Base-by-base conservation (phyloP, 257 asterid species). In the Solanum rostratum region DNA sequence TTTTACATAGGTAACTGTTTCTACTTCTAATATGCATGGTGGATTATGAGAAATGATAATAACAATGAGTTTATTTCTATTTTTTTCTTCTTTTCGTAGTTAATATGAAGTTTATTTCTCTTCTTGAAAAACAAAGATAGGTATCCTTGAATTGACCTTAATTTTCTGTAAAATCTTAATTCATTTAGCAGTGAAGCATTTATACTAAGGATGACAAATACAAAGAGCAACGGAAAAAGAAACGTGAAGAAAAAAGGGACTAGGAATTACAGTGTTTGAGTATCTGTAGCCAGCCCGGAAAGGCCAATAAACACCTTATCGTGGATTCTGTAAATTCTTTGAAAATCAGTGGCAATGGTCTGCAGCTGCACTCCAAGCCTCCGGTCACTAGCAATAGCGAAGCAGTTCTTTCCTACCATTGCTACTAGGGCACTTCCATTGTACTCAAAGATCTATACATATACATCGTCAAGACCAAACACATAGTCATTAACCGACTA, bases 361-460 rank as follows among this genome's bases (percentile, higher is more conserved):
- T 95, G 97, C 82, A 95, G 91, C 92, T 93, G 97, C 45, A 94
- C 97, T 7, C 99, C 99, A 27, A 95, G 90, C 39, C 98, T 80
- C 83, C 97, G 92, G 84, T 95, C 97, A 49, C 98, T 95, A 45
- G 99, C 98, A 84, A 94, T 96, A 14, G 99, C 97, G 43, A 95
- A 95, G 88, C 99, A 95, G 79, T 95, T 94, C 88, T 94, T 94
- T 82, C 98, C 98, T 83, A 95, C 98, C 99, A 94, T 94, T 11
- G 98, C 99, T 87, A 94, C 98, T 62, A 94, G 69, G 71, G 97
- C 98, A 87, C 99, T 95, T 82, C 99, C 99, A 90, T 96, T 96
- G 86, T 96, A 96, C 92, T 95, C 98, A 76, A 96, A 94, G 90
- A 96, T 96, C 99, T 95, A 93, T 55, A 13, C 74, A 20, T 30